These are phyloP conservation scores for Epichloe gansuensis DNA, from an alignment of 2,329 filamentous ascomycete genomes.

Conservation along the genomic window DNA sequence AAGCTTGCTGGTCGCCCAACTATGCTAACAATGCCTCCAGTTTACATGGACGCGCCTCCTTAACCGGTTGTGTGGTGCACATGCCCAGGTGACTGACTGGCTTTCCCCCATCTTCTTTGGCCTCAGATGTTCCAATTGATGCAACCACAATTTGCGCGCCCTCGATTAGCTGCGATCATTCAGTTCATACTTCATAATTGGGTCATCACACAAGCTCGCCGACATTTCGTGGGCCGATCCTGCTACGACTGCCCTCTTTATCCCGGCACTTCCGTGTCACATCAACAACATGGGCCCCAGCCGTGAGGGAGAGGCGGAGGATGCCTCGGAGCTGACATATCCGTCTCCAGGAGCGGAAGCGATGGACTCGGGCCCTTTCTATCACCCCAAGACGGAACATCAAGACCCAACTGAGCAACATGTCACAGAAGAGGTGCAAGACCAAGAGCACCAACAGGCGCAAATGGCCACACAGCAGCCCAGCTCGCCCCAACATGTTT, in stretches of 20 bases:
- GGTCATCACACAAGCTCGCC: not conserved
- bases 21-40: constrained; percentile 13
- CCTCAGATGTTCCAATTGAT: not conserved
- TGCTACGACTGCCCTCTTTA: not conserved
- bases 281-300: constrained; percentile 18
- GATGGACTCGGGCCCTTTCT: constrained; percentile 31
- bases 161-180: too few species aligned
- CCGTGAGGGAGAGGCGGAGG: constrained; percentile 23
- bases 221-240: not conserved
- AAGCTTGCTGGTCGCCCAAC: constrained; percentile 1
- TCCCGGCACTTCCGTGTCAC: not conserved
- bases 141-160: too few species aligned
- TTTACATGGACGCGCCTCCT: constrained; percentile 5
- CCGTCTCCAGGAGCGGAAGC: constrained; percentile 33
- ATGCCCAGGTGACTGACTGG: not conserved
- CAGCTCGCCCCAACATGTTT: constrained; percentile 26
- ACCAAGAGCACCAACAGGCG: constrained; percentile 18
- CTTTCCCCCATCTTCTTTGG: not conserved
- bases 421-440: constrained; percentile 16
- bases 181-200: not conserved
- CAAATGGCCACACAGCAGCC: constrained; percentile 20
- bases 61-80: constrained; percentile 4
- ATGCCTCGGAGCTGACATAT: constrained; percentile 28
- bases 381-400: constrained; percentile 25
- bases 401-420: constrained; percentile 17